Base-by-base conservation (phyloP, 495 filamentous ascomycete genomes). In the Talaromyces stipitatus region DNA sequence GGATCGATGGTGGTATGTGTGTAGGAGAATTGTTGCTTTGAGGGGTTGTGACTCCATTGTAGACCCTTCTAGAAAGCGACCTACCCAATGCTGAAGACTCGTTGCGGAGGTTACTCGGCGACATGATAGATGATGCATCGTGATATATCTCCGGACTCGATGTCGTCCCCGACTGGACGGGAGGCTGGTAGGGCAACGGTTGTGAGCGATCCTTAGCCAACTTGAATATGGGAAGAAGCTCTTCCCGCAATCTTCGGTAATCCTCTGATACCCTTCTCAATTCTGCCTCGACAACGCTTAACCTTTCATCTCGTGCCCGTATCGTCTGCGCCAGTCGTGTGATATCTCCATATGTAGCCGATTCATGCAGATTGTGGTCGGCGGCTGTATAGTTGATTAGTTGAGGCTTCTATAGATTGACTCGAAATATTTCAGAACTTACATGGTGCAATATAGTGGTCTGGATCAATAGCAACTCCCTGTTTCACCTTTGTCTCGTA, bases 401-500 rank as follows among this genome's bases (percentile, higher is more conserved):
- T 65, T 54, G 67, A 66, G 64, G 58, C 57, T 51, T 58, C 23
- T 23, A 45, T 20, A 56, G n/a, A 27, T 20, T 12, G 23, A 3
- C 22, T 38, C 29, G 20, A 28, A 23, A 23, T 23, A 51, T 23
- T 22, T 47, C 38, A n/a, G 54, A 23, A 79, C 89, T 60, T 85
- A 97, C 92, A 92, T 27, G 92, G 80, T 33, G 94, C 95, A 50
- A 97, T 85, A 70, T 96, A 98, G 65, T 97, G 88, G 61, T 95
- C 94, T 23, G 86, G 81, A 60, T 97, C 94, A 58, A 96, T 85
- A 2, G 89, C 87, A 57, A 98, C 82, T 62, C 91, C 88, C 66
- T 97, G 90, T 59, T 88, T 89, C 63, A 92, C 83, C 74, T 98
- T 98, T 61, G 91, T 83, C 65, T 97, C 91, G 70, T 96, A 98